A percentile compares a stretch with the other conserved stretches of the same genome.
Conservation (phyloP, 768 basidiomycete species). For the Calocera cornea region DNA sequence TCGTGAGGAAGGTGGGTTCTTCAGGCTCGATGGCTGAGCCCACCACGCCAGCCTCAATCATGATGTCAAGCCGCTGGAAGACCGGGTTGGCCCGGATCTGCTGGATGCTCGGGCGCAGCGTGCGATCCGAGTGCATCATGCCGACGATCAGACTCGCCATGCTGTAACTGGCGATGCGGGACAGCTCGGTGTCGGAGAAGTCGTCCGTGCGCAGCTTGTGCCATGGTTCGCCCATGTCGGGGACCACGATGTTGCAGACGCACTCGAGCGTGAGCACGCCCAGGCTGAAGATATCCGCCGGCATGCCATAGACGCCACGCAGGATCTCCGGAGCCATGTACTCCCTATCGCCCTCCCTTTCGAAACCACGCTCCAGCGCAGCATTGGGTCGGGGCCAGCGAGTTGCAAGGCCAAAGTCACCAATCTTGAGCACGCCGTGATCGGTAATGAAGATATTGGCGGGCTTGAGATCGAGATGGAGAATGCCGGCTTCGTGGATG, state of each 20-base stretch:
- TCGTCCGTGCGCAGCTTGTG: conserved; percentile 83
- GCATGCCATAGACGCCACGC: conserved; percentile 79
- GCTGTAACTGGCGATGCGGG: conserved; percentile 38
- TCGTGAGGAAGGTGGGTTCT: background rate
- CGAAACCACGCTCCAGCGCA: conserved; percentile 40
- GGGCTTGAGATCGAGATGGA: conserved; percentile 95
- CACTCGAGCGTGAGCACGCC: conserved; percentile 94
- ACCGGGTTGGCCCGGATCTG: conserved; percentile 49
- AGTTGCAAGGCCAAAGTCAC: conserved; percentile 98
- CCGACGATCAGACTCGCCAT: conserved; percentile 52
- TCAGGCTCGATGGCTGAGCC: background rate
- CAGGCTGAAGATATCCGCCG: conserved; percentile 94
- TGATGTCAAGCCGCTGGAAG: conserved; percentile 45
- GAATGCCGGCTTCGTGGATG: conserved; percentile 75
- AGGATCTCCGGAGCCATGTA: conserved; percentile 95
- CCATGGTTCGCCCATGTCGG: conserved; percentile 95
- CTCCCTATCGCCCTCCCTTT: conserved; percentile 92
- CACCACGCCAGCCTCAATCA: conserved; percentile 37
- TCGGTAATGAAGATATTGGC: conserved; percentile 88
- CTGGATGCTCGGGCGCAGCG: conserved; percentile 40
- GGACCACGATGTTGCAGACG: conserved; percentile 89
- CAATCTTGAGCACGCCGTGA: conserved; percentile 84
- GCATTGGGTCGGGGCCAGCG: conserved; percentile 58
- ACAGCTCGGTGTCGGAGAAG: conserved; percentile 64
- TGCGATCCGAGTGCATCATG: conserved; percentile 68